Evolutionary conservation across 2,329 filamentous ascomycete genomes (phyloP), one percentile per base, ranked within the genome.

Genomic region (Aspergillus floridensis): DNA sequence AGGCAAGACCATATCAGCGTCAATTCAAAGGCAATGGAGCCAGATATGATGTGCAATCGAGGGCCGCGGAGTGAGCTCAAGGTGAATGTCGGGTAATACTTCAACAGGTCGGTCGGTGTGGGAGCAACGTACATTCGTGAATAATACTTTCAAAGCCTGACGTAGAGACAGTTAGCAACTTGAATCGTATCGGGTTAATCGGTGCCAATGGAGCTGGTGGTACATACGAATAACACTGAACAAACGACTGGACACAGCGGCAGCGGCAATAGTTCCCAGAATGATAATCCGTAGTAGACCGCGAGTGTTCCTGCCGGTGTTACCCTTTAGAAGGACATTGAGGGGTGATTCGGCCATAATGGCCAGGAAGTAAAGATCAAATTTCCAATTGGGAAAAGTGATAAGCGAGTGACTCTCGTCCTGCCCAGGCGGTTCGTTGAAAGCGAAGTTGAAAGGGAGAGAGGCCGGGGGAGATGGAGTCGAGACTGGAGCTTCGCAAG

Each of bases 71-170:
- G 19, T 41, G 41, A 31, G 41, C 47, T 46, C 41, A 21, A 41
- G 3, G 52, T 31, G 44, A 41, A 52, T 24, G 12, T 24, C 12
- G 41, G 41, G 56, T 46, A 67, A 56, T 66, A 49, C 58, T 31
- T 62, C 59, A 32, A 58, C 54, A 22, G n/a, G 16, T 26, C 48
- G 32, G 26, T 8, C 26, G 47, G 49, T 57, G 53, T 55, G 56
- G 62, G 59, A 22, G 49, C 51, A 53, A 47, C 92, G 79, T 76
- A 97, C 95, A 99, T 84, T 99, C 95, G 84, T 99, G 95, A 73
- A 99, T 99, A 74, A 99, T 99, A 81, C 92, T 96, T 81, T 99
- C 95, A 75, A 99, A 99, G 68, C 91, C 91, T 93, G 71, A 12
- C 35, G 32, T 58, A 52, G 61, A 62, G 57, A 62, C 44, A 56